Percentiles rank a stretch among this genome's conserved stretches.
phyloP scores from a whole-genome alignment of 2,329 filamentous ascomycete genomes.

The Phialemonium atrogriseum region DNA sequence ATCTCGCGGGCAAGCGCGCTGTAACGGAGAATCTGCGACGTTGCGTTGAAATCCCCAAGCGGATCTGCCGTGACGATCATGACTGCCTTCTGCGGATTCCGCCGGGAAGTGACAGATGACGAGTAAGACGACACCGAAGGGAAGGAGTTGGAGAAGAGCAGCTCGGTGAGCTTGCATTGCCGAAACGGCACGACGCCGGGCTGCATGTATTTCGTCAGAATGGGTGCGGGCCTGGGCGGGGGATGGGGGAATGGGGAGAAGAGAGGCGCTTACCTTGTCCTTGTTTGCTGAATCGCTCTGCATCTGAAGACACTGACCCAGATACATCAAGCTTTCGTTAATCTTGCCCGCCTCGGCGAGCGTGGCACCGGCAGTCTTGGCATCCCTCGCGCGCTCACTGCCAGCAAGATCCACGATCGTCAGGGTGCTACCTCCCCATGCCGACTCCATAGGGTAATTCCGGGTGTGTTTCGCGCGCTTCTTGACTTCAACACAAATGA shows the following conservation, averaged over 20 bases:
- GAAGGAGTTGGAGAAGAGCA: conserved; percentile 84
- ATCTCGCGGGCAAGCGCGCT: conserved; percentile 88
- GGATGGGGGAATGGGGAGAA: conserved; percentile 2
- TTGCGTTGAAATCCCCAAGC: conserved; percentile 89
- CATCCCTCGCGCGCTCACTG: conserved; percentile 85
- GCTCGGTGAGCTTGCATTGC: conserved; percentile 78
- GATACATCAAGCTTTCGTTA: conserved; percentile 96
- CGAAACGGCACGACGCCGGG: conserved; percentile 69
- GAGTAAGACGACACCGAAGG: conserved; percentile 48
- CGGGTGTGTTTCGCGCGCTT: conserved; percentile 49
- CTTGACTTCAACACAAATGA: conserved; percentile 93
- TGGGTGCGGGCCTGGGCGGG: too few relatives aligned
- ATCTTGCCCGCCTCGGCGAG: conserved; percentile 96
- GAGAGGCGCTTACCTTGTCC: conserved; percentile 52
- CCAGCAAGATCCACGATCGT: conserved; percentile 90
- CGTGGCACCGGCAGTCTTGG: conserved; percentile 88
- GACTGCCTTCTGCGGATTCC: conserved; percentile 75
- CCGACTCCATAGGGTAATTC: conserved; percentile 39
- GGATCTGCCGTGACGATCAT: conserved; percentile 98
- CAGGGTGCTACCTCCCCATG: conserved; percentile 70
- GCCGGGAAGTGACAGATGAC: conserved; percentile 30
- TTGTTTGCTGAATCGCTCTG: conserved; percentile 72
- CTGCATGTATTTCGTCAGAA: too few relatives aligned
- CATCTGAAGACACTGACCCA: conserved; percentile 94
- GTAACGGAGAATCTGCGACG: conserved; percentile 91